Conservation (phyloP, 2,329 filamentous ascomycete genomes). For the Niveomyces coronatus region DNA sequence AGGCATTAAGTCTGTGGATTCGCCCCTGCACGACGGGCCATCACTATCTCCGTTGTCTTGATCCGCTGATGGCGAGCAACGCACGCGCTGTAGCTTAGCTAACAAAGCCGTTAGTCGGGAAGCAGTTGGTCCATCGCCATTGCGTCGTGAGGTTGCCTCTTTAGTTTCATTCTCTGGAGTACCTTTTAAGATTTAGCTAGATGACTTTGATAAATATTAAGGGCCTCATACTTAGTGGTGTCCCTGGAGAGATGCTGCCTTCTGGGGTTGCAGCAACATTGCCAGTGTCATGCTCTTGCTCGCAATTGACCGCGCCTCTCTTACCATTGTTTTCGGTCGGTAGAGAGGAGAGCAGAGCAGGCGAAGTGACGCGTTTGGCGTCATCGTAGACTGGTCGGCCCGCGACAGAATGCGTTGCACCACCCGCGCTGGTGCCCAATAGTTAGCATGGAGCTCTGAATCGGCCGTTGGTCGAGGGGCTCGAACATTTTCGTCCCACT, state of each 20-base stretch:
- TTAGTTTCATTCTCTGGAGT: not conserved
- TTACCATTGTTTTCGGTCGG: not conserved
- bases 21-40: not conserved
- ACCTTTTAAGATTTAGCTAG: not conserved
- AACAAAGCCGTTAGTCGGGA: not conserved
- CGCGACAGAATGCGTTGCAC: not conserved
- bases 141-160: not conserved
- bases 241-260: not conserved
- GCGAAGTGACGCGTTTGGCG: not conserved
- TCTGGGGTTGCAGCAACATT: not conserved
- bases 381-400: not conserved
- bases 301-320: not conserved
- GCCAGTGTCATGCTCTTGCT: not conserved
- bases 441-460: not conserved
- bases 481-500: not conserved
- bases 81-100: not conserved
- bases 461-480: not conserved
- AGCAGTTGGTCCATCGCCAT: not conserved
- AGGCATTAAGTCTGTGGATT: not conserved
- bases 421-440: not conserved
- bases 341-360: not conserved
- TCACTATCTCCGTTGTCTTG: not conserved
- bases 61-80: not conserved
- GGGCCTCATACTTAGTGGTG: not conserved
- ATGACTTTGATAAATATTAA: not conserved